Evolutionary conservation across 2,329 filamentous ascomycete species (phyloP).

Genomic region (Hypoxylon sp.): DNA sequence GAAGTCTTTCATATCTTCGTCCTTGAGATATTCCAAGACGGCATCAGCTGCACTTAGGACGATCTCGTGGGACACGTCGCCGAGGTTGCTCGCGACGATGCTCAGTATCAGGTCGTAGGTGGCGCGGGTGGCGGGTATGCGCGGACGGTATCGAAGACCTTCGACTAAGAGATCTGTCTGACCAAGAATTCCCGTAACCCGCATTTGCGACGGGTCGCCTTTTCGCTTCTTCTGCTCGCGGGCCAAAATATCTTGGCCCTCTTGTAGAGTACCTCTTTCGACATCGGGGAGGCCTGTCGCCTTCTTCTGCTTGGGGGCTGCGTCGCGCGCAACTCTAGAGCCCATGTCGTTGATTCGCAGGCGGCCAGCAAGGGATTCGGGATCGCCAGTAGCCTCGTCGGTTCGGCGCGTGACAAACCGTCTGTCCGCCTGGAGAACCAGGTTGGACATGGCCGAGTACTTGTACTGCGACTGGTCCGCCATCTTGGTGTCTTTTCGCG

Average conservation of each 20-base stretch:
- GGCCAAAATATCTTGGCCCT: slow-evolving; percentile 83
- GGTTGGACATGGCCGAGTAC: slow-evolving; percentile 99
- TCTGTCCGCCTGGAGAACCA: slow-evolving; percentile 99
- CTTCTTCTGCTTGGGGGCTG: slow-evolving; percentile 83
- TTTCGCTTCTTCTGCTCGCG: slow-evolving; percentile 89
- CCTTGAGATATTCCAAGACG: slow-evolving; percentile 89
- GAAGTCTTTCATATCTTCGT: slow-evolving; percentile 94
- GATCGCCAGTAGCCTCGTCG: slow-evolving; percentile 96
- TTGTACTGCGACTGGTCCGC: slow-evolving; percentile 91
- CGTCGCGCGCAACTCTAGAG: slow-evolving; percentile 78
- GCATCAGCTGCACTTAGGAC: slow-evolving; percentile 94
- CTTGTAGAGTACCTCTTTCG: slow-evolving; percentile 76
- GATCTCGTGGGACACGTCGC: slow-evolving; percentile 91
- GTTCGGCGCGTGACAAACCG: slow-evolving; percentile 91
- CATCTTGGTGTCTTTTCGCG: slow-evolving; percentile 60
- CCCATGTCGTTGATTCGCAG: slow-evolving; percentile 97
- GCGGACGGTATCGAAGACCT: slow-evolving; percentile 88
- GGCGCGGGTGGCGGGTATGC: slow-evolving; percentile 88
- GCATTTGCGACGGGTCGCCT: slow-evolving; percentile 73
- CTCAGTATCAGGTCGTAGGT: slow-evolving; percentile 96
- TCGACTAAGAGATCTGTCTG: slow-evolving; percentile 88
- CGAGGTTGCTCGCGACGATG: slow-evolving; percentile 85
- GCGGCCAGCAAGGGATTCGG: slow-evolving; percentile 93
- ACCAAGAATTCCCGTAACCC: slow-evolving; percentile 80
- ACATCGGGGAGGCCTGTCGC: slow-evolving; percentile 71